phyloP scores from a whole-genome alignment of 768 basidiomycete species.

The Tricholoma hemisulphureum region DNA sequence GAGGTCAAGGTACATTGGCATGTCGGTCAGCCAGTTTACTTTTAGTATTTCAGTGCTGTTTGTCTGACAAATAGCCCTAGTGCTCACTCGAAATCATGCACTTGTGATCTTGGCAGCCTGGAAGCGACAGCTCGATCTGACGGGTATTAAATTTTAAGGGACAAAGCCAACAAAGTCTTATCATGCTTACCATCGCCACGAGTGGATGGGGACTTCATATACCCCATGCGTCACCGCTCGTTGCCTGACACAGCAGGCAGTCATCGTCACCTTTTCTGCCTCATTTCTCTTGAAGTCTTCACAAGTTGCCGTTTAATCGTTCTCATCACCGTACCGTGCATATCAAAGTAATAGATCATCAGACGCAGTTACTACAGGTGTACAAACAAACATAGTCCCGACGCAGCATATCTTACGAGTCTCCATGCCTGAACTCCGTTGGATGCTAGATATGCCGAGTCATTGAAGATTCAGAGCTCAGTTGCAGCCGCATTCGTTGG shows the following conservation, averaged over 20 bases:
- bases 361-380: not conserved
- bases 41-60: not conserved
- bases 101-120: not conserved
- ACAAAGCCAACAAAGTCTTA: not conserved
- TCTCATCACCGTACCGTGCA: not conserved
- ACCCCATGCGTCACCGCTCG: no score
- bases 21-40: not conserved
- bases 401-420: not conserved
- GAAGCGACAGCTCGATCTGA: not conserved
- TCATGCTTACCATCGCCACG: not conserved
- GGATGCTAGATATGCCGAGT: not conserved
- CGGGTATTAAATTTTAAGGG: no score
- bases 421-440: not conserved
- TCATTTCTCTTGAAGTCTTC: not conserved
- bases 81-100: not conserved
- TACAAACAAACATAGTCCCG: not conserved
- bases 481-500: slow-evolving; percentile 20
- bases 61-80: not conserved
- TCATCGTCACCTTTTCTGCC: not conserved
- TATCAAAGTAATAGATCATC: not conserved
- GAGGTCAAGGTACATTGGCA: not conserved
- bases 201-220: not conserved
- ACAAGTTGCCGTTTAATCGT: not conserved
- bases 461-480: not conserved
- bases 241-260: no score